A percentile compares a stretch with the other conserved stretches of the same genome.
Conservation (phyloP, 148 eudicot species). For the Amaranthus cruentus region DNA sequence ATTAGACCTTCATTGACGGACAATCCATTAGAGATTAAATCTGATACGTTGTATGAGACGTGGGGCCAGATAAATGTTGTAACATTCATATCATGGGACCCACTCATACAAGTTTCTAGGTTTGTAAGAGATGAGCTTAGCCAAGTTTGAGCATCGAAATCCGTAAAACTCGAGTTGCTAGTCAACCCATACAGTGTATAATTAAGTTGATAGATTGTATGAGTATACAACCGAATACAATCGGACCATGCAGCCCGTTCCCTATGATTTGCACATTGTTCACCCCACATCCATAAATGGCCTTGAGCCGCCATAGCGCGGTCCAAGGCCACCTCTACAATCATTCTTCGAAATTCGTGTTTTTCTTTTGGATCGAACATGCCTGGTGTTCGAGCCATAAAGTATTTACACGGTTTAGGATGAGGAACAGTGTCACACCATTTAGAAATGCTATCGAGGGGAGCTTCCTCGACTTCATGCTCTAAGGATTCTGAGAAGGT, state of each 20-base stretch:
- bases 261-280: conserved; percentile 31
- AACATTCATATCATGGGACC: conserved; percentile 37
- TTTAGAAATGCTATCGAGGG: conserved; percentile 21
- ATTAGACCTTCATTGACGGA: conserved; percentile 30
- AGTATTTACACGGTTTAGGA: conserved; percentile 42
- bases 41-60: conserved; percentile 37
- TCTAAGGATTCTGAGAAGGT: not conserved
- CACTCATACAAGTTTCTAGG: conserved; percentile 34
- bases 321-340: conserved; percentile 46
- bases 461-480: conserved; percentile 1
- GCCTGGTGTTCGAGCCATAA: conserved; percentile 32
- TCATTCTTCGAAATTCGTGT: conserved; percentile 47
- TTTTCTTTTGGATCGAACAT: conserved; percentile 24
- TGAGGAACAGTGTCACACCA: conserved; percentile 61
- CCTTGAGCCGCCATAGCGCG: conserved; percentile 35
- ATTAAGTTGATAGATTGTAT: conserved; percentile 55
- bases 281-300: conserved; percentile 32
- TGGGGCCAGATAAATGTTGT: conserved; percentile 34
- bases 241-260: conserved; percentile 50
- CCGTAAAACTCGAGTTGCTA: conserved; percentile 24
- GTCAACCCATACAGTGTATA: conserved; percentile 39
- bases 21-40: conserved; percentile 37
- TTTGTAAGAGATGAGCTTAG: conserved; percentile 42
- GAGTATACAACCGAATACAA: conserved; percentile 45
- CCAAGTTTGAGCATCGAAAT: conserved; percentile 43